Conservation (phyloP, 2,329 filamentous ascomycete species). For the Acarospora socialis region DNA sequence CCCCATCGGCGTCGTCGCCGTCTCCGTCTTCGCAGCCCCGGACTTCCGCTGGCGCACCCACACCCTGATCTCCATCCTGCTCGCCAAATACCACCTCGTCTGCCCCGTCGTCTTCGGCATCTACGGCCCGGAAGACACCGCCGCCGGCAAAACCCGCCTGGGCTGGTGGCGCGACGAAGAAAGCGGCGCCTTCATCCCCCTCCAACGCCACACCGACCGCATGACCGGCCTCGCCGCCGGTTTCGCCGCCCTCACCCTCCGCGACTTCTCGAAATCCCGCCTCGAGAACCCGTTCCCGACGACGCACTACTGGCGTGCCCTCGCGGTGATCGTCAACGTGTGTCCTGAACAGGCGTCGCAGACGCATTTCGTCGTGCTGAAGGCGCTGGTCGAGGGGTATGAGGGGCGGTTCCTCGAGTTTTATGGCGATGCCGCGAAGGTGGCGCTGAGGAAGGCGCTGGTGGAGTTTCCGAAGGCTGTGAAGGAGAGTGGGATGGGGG, state of each 20-base stretch:
- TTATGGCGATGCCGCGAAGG: conserved; percentile 65
- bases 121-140: conserved; percentile 58
- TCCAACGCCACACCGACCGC: conserved; percentile 63
- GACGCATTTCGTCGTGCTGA: conserved; percentile 57
- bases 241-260: conserved; percentile 67
- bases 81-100: conserved; percentile 67
- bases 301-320: conserved; percentile 64
- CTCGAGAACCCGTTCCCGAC: conserved; percentile 64
- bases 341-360: conserved; percentile 52
- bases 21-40: conserved; percentile 57
- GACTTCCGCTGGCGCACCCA: conserved; percentile 53
- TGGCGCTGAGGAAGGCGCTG: conserved; percentile 53
- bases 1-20: conserved; percentile 62
- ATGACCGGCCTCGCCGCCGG: conserved; percentile 76
- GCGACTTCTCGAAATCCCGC: conserved; percentile 60
- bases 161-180: conserved; percentile 53
- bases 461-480: conserved; percentile 51
- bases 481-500: too few relatives aligned
- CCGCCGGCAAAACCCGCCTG: conserved; percentile 49
- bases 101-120: conserved; percentile 82
- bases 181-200: conserved; percentile 44
- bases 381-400: conserved; percentile 57
- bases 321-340: conserved; percentile 65
- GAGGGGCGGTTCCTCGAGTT: conserved; percentile 64
- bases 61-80: conserved; percentile 66